Evolutionary conservation across 2,329 filamentous ascomycete genomes (phyloP).

Genomic region (Monosporascus sp.): DNA sequence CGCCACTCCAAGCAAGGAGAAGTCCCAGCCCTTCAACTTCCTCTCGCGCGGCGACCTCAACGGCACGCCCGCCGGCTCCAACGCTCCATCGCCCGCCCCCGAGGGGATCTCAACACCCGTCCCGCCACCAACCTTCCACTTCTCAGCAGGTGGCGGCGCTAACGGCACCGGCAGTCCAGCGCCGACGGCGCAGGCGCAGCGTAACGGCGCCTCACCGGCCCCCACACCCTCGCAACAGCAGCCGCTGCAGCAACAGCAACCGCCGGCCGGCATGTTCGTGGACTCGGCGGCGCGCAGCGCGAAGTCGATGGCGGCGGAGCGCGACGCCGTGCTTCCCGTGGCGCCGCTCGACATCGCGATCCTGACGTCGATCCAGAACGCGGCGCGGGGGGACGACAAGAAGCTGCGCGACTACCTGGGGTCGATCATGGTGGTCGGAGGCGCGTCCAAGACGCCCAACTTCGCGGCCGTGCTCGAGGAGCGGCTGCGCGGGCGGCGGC

Average conservation of each 20-base stretch:
- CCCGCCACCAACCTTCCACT: constrained; percentile 50
- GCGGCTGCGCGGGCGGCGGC: constrained; percentile 62
- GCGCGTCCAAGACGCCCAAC: constrained; percentile 73
- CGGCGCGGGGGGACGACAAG: constrained; percentile 83
- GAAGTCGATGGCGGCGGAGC: constrained; percentile 57
- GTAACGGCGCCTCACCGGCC: constrained; percentile 44
- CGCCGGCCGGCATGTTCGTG: constrained; percentile 41
- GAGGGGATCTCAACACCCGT: constrained; percentile 68
- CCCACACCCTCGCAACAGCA: constrained; percentile 25
- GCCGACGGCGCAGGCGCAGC: constrained; percentile 35
- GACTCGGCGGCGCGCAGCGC: constrained; percentile 47
- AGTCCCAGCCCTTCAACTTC: constrained; percentile 62
- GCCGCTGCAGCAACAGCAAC: constrained; percentile 27
- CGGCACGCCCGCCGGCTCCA: constrained; percentile 76
- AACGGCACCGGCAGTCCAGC: constrained; percentile 48
- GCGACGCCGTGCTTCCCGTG: constrained; percentile 75
- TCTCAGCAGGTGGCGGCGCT: constrained; percentile 33
- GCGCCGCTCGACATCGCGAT: constrained; percentile 86
- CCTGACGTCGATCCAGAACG: constrained; percentile 81
- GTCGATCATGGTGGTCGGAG: constrained; percentile 86
- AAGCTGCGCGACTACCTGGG: constrained; percentile 86
- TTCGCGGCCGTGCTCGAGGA: constrained; percentile 83
- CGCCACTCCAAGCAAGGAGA: constrained; percentile 58
- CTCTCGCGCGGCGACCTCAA: constrained; percentile 66
- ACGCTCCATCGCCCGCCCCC: constrained; percentile 80